A percentile compares a stretch with the other conserved stretches of the same genome.
Conservation (phyloP, 805 yeast genomes). For the Lipomyces yamadae region DNA sequence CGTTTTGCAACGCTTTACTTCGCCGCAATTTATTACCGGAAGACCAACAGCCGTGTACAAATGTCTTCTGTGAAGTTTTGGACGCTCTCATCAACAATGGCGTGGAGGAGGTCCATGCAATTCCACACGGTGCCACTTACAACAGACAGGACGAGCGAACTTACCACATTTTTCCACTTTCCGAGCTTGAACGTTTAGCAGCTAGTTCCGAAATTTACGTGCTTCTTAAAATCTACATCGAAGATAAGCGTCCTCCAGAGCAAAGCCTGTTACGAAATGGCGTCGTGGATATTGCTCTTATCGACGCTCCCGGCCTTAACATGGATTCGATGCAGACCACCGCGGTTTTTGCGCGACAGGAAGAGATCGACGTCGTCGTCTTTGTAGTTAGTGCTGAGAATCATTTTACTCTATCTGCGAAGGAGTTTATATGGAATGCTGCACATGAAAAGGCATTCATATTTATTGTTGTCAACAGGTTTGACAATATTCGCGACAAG, state of each 20-base stretch:
- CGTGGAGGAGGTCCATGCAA: conserved; percentile 91
- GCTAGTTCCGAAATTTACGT: conserved; percentile 77
- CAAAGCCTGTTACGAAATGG: conserved; percentile 84
- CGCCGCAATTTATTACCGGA: conserved; percentile 82
- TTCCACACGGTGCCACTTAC: conserved; percentile 56
- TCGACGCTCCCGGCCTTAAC: conserved; percentile 97
- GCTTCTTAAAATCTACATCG: conserved; percentile 77
- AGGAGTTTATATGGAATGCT: conserved; percentile 88
- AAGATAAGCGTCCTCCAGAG: conserved; percentile 69
- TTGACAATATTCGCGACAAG: conserved; percentile 83
- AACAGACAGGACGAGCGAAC: conserved; percentile 65
- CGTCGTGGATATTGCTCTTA: conserved; percentile 85
- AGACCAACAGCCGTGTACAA: conserved; percentile 97
- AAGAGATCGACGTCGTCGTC: conserved; percentile 93
- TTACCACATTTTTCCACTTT: conserved; percentile 59
- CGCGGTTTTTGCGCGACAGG: conserved; percentile 93
- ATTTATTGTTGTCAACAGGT: conserved; percentile 91
- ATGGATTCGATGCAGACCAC: conserved; percentile 93
- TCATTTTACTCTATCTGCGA: conserved; percentile 91
- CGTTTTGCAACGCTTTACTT: conserved; percentile 89
- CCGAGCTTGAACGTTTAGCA: conserved; percentile 61
- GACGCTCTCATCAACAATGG: conserved; percentile 78
- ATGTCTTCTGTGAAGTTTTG: conserved; percentile 91
- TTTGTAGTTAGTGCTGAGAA: conserved; percentile 97
- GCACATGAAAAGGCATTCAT: conserved; percentile 89